phyloP scores from a whole-genome alignment of 1,284 basidiomycete species.

The Cutaneotrichosporon sp. region DNA sequence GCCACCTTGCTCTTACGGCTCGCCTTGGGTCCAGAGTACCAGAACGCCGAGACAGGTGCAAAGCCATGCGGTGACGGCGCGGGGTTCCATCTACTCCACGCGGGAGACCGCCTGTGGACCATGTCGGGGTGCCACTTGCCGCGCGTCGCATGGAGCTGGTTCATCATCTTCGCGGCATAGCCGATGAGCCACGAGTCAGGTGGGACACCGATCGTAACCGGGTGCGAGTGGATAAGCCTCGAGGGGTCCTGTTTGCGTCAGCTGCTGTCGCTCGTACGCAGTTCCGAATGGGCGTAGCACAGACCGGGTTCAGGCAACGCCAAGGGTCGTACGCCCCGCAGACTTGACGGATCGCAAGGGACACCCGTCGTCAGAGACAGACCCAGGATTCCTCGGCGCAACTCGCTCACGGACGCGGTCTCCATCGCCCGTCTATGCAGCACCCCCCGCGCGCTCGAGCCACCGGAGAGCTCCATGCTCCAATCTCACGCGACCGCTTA shows the following conservation, averaged over 20 bases:
- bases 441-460: neutral
- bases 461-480: neutral
- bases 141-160: conserved; percentile 29
- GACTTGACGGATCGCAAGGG: neutral
- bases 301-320: neutral
- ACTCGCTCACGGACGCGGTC: neutral
- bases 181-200: conserved; percentile 36
- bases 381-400: neutral
- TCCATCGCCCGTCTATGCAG: neutral
- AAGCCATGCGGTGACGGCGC: conserved; percentile 26
- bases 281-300: neutral
- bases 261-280: neutral
- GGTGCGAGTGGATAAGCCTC: conserved; percentile 38
- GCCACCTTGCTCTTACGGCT: conserved; percentile 18
- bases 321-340: neutral
- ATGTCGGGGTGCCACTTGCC: conserved; percentile 44
- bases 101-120: conserved; percentile 23
- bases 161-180: conserved; percentile 34
- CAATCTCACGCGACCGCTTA: conserved; percentile 8
- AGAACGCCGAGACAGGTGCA: conserved; percentile 40
- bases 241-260: conserved; percentile 30
- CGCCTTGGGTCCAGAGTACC: conserved; percentile 42
- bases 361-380: neutral
- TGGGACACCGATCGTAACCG: conserved; percentile 38
- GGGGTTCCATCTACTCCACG: conserved; percentile 9